Evolutionary conservation across 768 basidiomycete species (phyloP).

Genomic region (Lepiota venenata): DNA sequence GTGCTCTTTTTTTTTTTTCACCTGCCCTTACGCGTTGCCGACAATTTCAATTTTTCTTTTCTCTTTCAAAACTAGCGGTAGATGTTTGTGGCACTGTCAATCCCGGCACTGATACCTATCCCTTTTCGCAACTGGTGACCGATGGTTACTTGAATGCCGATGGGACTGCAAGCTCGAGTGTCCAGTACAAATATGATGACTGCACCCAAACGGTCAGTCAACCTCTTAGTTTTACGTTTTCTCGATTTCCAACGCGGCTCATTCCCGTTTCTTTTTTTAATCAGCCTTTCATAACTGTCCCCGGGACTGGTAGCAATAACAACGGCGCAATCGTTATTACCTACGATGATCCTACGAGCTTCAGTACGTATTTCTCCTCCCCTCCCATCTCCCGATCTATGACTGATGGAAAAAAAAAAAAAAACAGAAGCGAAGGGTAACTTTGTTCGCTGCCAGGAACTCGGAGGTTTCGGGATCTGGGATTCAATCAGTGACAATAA

Average conservation of each 20-base stretch:
- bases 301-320: conserved; percentile 37
- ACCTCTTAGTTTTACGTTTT: background rate
- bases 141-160: conserved; percentile 48
- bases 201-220: conserved; percentile 73
- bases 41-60: background rate
- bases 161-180: conserved; percentile 44
- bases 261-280: background rate
- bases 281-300: conserved; percentile 71
- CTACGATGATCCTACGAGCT: conserved; percentile 62
- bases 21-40: background rate
- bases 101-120: conserved; percentile 47
- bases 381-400: background rate
- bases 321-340: conserved; percentile 51
- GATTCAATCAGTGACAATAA: conserved; percentile 58
- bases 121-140: conserved; percentile 59
- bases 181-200: conserved; percentile 54
- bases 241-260: no score
- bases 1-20: background rate
- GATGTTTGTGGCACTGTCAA: conserved; percentile 46
- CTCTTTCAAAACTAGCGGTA: background rate
- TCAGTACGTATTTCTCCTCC: conserved; percentile 29
- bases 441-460: conserved; percentile 48
- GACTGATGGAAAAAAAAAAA: background rate
- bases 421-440: conserved; percentile 48
- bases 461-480: conserved; percentile 70